A percentile compares a stretch with the other conserved stretches of the same genome.
Conservation (phyloP, 306 rosid species). For the Lagenaria siceraria region DNA sequence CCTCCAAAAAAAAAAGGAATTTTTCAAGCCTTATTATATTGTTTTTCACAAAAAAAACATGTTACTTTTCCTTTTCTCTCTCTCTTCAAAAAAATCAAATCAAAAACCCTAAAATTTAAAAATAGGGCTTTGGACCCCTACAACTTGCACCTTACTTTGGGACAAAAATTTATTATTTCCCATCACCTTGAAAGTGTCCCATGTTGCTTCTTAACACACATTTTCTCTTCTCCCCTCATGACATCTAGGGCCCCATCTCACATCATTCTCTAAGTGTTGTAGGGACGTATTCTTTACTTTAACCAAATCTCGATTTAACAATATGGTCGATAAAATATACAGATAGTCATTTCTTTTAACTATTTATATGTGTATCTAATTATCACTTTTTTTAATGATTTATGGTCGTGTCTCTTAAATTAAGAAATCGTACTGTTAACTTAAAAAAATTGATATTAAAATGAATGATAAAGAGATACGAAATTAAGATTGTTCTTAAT, state of each 20-base stretch:
- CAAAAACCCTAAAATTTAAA: background rate
- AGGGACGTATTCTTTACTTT: background rate
- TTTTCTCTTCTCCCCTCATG: background rate
- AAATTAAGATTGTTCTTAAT: no score
- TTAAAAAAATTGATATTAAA: background rate
- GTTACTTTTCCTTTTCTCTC: background rate
- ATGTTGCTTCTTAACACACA: constrained; percentile 6
- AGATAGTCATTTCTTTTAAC: background rate
- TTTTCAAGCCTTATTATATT: background rate
- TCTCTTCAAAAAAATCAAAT: background rate
- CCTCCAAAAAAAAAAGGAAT: background rate
- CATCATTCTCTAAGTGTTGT: background rate
- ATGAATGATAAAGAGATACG: background rate
- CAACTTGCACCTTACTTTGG: background rate
- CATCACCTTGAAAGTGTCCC: constrained; percentile 4
- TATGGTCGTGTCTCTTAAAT: background rate
- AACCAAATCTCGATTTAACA: background rate
- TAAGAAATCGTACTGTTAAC: background rate
- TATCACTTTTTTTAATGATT: background rate
- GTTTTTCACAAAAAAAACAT: background rate
- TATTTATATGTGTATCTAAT: background rate
- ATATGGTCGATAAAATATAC: background rate
- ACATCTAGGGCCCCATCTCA: background rate
- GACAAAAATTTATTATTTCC: constrained; percentile 3
- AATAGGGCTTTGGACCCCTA: background rate